Evolutionary conservation across 2,329 filamentous ascomycete species (phyloP).

Genomic region (Colletotrichum sp.): DNA sequence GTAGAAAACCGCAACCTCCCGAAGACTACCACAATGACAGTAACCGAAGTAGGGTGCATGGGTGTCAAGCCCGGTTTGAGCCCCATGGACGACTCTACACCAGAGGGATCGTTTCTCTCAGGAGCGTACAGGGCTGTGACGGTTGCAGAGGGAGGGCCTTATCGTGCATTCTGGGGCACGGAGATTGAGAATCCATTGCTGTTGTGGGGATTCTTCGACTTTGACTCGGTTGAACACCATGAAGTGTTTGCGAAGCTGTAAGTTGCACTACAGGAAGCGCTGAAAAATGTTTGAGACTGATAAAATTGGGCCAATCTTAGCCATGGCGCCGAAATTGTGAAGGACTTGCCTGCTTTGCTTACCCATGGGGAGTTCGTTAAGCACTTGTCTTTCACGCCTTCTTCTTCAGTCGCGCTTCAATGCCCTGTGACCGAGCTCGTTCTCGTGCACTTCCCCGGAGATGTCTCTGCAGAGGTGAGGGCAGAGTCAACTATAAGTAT

Average conservation of each 20-base stretch:
- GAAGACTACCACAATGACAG: background rate
- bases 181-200: conserved; percentile 25
- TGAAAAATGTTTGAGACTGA: background rate
- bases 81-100: conserved; percentile 23
- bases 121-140: conserved; percentile 16
- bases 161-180: conserved; percentile 23
- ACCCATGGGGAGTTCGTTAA: conserved; percentile 24
- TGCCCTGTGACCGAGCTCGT: conserved; percentile 22
- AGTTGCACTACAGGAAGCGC: background rate
- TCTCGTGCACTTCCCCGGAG: conserved; percentile 17
- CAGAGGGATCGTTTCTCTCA: conserved; percentile 21
- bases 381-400: conserved; percentile 22
- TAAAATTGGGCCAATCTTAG: background rate
- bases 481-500: background rate
- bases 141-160: conserved; percentile 22
- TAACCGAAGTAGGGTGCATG: conserved; percentile 25
- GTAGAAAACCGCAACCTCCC: background rate
- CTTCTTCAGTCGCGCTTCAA: conserved; percentile 16
- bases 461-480: background rate
- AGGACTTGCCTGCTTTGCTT: conserved; percentile 23
- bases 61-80: conserved; percentile 24
- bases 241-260: conserved; percentile 24
- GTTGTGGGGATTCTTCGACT: conserved; percentile 29
- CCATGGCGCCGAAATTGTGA: conserved; percentile 19
- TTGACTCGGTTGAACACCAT: conserved; percentile 28